These are phyloP conservation scores for Microstegium vimineum DNA, from an alignment of 176 grass and related monocot species.

Conservation along the genomic window DNA sequence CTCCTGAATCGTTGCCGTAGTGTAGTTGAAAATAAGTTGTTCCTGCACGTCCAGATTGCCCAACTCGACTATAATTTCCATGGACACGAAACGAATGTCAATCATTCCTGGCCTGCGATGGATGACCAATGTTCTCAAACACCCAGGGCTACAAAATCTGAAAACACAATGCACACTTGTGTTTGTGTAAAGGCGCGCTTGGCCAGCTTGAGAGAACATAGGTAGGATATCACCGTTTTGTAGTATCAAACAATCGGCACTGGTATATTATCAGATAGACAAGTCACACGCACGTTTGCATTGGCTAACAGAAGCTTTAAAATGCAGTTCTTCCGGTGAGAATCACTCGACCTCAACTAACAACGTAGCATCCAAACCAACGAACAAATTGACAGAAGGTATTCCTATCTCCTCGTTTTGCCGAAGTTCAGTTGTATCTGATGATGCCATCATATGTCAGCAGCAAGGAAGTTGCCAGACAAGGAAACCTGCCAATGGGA, in stretches of 20 bases:
- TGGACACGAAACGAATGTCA: no score
- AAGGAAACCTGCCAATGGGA: constrained; percentile 43
- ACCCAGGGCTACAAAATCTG: neutral
- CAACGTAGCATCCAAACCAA: neutral
- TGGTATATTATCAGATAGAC: neutral
- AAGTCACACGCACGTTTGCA: neutral
- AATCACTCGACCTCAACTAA: neutral
- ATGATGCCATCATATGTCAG: constrained; percentile 49
- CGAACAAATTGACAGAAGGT: constrained; percentile 8
- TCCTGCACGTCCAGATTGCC: no score
- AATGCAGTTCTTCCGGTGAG: neutral
- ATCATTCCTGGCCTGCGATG: no score
- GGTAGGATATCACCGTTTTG: neutral
- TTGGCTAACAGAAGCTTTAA: neutral
- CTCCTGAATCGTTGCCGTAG: no score
- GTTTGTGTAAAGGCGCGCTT: neutral
- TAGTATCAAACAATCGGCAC: neutral
- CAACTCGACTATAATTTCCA: no score
- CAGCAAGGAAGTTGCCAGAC: constrained; percentile 54
- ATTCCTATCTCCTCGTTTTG: neutral
- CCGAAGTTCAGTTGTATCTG: neutral
- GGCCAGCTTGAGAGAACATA: neutral
- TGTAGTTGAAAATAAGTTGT: no score
- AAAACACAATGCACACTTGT: neutral
- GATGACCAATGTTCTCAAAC: neutral